Base-by-base conservation (phyloP, 225 moss, liverwort and hornwort species). In the Bryum argenteum region DNA sequence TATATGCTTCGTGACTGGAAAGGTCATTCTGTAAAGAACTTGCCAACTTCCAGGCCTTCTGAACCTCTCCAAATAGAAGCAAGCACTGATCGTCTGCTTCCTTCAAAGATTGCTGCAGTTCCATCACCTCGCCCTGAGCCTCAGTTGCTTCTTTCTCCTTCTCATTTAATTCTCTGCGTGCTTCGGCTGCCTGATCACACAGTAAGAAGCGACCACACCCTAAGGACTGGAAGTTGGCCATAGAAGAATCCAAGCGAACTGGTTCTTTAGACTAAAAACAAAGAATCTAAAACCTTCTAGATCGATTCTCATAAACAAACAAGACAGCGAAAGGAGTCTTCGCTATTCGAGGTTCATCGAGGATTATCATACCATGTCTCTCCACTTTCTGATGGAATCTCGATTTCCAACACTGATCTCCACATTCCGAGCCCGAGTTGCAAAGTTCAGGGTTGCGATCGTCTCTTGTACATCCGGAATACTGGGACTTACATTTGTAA, bases 31-130 rank as follows among this genome's bases (percentile, higher is more conserved):
- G 90, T 42, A 89, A 70, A 53, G 89, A 85, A 48, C 81, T 83
- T 59, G 89, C 83, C 74, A 86, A 66, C 70, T 84, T 89, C 89
- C 89, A 89, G 26, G 94, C 94, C 82, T 94, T 92, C 63, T 98
- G 94, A 67, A 98, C 83, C 66, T 91, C 97, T 74, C 80, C 88
- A 73, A 98, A 89, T 2, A 98, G 88, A 62, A 91, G 82, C 43
- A 91, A 53, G 70, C 94, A 92, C 62, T 98, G 97, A 63, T 85
- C 82, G 45, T 98, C 92, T 26, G 94, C 90, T 66, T 92, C 90
- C 82, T 91, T 89, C 74, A 89, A 69, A 9, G 86, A 83, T 54
- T 84, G 84, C 76, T 89, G 92, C 58, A 98, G 79, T 71, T 86
- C 89, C 78, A 77, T 80, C 61, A 91, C 89, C 80, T 98, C 97